Conservation (phyloP, 83 land plant species). For the Picea abies region DNA sequence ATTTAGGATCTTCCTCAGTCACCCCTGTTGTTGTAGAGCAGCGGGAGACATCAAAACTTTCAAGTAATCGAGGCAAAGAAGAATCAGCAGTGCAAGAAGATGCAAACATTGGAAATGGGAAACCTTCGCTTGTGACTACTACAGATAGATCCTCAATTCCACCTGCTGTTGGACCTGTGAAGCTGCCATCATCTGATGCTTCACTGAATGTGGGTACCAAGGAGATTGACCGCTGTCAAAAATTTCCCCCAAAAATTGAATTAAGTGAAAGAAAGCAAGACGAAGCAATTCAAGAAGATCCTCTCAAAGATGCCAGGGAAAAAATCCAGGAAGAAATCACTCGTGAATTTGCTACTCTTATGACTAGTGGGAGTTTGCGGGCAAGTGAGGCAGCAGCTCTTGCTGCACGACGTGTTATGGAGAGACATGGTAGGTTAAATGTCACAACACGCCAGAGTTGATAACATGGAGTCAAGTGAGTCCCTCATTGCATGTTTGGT, state of each 20-base stretch:
- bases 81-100: neutral
- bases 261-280: conserved; percentile 10
- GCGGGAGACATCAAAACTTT: neutral
- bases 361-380: conserved; percentile 82
- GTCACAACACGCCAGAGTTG: too few relatives aligned
- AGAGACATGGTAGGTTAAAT: too few relatives aligned
- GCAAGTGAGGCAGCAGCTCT: conserved; percentile 98
- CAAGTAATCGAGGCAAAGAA: neutral
- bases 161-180: neutral
- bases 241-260: neutral
- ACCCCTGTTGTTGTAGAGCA: neutral
- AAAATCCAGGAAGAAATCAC: conserved; percentile 82
- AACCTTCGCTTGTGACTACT: neutral
- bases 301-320: conserved; percentile 62
- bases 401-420: too few relatives aligned
- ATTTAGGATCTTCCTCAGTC: conserved; percentile 25
- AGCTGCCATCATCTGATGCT: neutral
- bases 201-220: neutral
- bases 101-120: too few relatives aligned
- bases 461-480: too few relatives aligned
- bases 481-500: too few relatives aligned
- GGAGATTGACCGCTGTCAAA: neutral
- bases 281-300: conserved; percentile 27
- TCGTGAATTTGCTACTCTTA: conserved; percentile 76
- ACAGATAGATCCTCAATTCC: neutral